Evolutionary conservation across 306 rosid species (phyloP).

Genomic region (Gastrolobium villosum): DNA sequence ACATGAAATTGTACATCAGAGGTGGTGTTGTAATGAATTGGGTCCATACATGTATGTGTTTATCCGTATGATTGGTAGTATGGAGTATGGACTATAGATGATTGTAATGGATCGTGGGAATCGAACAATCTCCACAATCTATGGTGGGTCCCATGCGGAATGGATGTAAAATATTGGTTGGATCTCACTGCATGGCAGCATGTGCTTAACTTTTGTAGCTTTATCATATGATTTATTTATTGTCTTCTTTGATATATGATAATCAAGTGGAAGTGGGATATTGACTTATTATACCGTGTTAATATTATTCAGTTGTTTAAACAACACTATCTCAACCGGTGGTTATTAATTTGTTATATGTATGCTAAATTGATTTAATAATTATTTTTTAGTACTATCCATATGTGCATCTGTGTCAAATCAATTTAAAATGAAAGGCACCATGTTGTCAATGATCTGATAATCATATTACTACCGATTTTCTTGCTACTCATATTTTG

Average conservation of each 20-base stretch:
- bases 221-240: constrained; percentile 1
- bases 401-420: too few species aligned
- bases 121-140: constrained; percentile 21
- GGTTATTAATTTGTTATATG: neutral
- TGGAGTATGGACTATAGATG: constrained; percentile 1
- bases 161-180: neutral
- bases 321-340: neutral
- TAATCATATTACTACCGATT: too few species aligned
- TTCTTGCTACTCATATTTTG: too few species aligned
- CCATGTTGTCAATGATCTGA: too few species aligned
- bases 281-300: constrained; percentile 1
- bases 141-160: constrained; percentile 37
- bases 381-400: too few species aligned
- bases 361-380: neutral
- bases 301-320: neutral
- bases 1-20: constrained; percentile 11
- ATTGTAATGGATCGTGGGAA: constrained; percentile 23
- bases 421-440: too few species aligned
- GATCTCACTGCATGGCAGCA: constrained; percentile 51
- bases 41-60: constrained; percentile 15
- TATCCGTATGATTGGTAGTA: constrained; percentile 1
- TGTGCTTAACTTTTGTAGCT: constrained; percentile 52
- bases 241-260: constrained; percentile 7
- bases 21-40: neutral
- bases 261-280: constrained; percentile 3